A percentile compares a stretch with the other conserved stretches of the same genome.
These are phyloP conservation scores for Gyromitra esculenta DNA, from an alignment of 2,329 filamentous ascomycete species.

Conservation along the genomic window DNA sequence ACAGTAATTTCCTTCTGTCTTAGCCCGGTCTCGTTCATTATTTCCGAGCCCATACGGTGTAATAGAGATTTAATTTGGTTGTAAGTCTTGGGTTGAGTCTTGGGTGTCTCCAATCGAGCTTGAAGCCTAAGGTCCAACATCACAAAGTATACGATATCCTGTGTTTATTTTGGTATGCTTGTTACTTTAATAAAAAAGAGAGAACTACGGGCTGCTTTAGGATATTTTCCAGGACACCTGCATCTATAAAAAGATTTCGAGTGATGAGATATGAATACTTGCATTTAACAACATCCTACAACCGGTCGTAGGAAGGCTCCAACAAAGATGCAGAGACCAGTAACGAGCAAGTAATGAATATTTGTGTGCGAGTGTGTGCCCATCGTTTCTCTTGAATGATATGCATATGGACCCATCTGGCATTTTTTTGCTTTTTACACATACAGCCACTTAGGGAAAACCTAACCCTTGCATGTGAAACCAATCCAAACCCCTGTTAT, in stretches of 20 bases:
- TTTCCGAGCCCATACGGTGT: too few relatives aligned
- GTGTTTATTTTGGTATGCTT: background rate
- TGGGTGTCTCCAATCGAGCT: background rate
- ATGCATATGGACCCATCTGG: conserved; percentile 45
- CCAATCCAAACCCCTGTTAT: conserved; percentile 41
- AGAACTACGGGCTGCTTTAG: background rate
- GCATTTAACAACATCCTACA: conserved; percentile 18
- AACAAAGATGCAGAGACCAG: conserved; percentile 17
- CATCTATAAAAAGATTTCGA: conserved; percentile 40
- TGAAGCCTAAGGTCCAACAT: background rate
- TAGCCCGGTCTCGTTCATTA: too few relatives aligned
- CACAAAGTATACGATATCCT: background rate
- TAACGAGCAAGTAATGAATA: background rate
- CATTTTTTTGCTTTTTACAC: conserved; percentile 29
- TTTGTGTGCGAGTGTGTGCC: conserved; percentile 12
- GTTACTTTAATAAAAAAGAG: background rate
- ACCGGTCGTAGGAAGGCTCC: background rate
- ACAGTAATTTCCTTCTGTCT: too few relatives aligned
- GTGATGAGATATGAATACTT: conserved; percentile 43
- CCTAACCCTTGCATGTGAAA: conserved; percentile 47
- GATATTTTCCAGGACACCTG: background rate
- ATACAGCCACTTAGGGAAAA: conserved; percentile 33
- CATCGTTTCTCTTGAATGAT: conserved; percentile 26
- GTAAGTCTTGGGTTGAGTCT: background rate
- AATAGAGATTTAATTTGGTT: background rate